phyloP scores from a whole-genome alignment of 2,329 filamentous ascomycete species.

The Fusarium brevicatenulatum region DNA sequence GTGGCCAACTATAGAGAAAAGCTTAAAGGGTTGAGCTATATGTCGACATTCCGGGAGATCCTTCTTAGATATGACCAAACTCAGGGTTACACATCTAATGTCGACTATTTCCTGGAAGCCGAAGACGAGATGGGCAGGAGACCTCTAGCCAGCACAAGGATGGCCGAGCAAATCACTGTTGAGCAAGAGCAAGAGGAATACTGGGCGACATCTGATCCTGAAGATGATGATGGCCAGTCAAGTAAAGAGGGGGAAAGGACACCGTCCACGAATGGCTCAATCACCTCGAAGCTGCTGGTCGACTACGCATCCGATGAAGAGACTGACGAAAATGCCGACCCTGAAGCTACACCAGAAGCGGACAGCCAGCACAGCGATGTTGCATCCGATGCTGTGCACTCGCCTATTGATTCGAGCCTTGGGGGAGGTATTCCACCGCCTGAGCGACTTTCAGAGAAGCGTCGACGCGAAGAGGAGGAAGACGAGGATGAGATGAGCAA shows the following conservation, averaged over 20 bases:
- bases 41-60: conserved; percentile 84
- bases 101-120: conserved; percentile 78
- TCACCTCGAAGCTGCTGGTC: conserved; percentile 78
- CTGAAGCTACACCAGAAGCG: conserved; percentile 53
- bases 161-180: conserved; percentile 76
- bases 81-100: conserved; percentile 71
- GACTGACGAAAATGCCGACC: conserved; percentile 66
- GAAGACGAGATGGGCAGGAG: conserved; percentile 66
- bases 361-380: conserved; percentile 45
- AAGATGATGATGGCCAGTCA: conserved; percentile 72
- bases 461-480: conserved; percentile 86
- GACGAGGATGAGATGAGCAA: conserved; percentile 94
- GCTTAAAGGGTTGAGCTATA: conserved; percentile 78
- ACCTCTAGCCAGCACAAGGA: conserved; percentile 61
- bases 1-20: conserved; percentile 86
- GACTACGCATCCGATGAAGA: conserved; percentile 95
- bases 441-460: conserved; percentile 87
- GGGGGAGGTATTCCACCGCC: conserved; percentile 64
- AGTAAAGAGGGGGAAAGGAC: conserved; percentile 50
- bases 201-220: conserved; percentile 89
- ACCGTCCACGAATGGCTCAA: conserved; percentile 66
- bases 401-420: conserved; percentile 40
- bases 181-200: conserved; percentile 92
- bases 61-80: conserved; percentile 83
- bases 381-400: conserved; percentile 49